Evolutionary conservation across 257 asterid genomes (phyloP).

Genomic region (Ilex asprella): DNA sequence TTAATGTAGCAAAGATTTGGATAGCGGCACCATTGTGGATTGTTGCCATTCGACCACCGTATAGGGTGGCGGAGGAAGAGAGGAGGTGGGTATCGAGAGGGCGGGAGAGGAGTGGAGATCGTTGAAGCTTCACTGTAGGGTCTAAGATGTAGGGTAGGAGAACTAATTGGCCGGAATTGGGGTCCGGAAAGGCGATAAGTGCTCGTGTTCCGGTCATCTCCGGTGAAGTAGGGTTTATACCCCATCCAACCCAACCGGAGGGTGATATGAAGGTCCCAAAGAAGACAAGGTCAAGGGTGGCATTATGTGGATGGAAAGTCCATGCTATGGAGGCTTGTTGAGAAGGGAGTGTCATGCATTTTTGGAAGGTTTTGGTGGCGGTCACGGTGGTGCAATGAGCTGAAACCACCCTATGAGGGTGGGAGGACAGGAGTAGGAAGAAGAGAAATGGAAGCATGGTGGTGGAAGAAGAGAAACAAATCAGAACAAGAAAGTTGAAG

Average conservation of each 20-base stretch:
- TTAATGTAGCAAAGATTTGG: conserved; percentile 57
- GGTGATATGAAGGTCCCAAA: conserved; percentile 86
- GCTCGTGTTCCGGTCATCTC: conserved; percentile 92
- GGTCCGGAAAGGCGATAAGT: conserved; percentile 76
- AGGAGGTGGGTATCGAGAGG: conserved; percentile 71
- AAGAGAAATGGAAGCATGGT: conserved; percentile 22
- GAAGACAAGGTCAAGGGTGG: conserved; percentile 73
- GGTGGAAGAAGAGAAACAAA: conserved; percentile 5
- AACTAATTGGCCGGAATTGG: conserved; percentile 81
- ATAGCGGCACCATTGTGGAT: conserved; percentile 66
- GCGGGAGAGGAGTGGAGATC: conserved; percentile 66
- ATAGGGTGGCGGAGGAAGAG: conserved; percentile 60
- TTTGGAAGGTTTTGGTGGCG: conserved; percentile 43
- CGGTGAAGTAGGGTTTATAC: conserved; percentile 71
- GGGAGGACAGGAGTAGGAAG: conserved; percentile 18
- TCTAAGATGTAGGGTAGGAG: conserved; percentile 73
- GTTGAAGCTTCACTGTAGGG: conserved; percentile 66
- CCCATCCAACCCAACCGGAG: conserved; percentile 98
- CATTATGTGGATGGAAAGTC: conserved; percentile 71
- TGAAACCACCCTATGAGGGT: conserved; percentile 24
- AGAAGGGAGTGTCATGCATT: conserved; percentile 64
- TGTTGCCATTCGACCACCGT: conserved; percentile 90
- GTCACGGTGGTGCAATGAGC: conserved; percentile 51
- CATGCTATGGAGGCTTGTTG: conserved; percentile 91
- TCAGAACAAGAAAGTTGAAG: conserved; percentile 1